Percentiles rank a stretch among this genome's conserved stretches.
These are phyloP conservation scores for Chalciporus pseudorubinellus DNA, from an alignment of 768 basidiomycete species.

Conservation along the genomic window DNA sequence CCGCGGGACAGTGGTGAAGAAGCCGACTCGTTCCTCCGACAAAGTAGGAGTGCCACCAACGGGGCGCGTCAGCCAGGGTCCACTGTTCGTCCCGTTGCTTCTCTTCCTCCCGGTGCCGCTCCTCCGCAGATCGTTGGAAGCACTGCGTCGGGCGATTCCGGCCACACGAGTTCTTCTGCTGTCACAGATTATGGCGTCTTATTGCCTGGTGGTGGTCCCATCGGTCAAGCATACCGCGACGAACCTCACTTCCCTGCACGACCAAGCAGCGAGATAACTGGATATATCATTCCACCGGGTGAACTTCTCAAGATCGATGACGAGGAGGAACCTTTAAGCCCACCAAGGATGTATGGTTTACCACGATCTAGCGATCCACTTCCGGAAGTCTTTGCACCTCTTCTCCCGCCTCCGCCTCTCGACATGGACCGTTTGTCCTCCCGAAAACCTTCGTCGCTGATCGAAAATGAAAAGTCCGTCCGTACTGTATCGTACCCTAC, in stretches of 20 bases:
- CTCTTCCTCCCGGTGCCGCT: slow-evolving; percentile 34
- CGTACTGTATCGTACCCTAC: slow-evolving; percentile 32
- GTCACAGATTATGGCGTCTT: slow-evolving; percentile 36
- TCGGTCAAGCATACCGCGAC: slow-evolving; percentile 32
- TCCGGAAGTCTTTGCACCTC: slow-evolving; percentile 32
- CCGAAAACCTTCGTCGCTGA: slow-evolving; percentile 23
- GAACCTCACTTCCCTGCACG: slow-evolving; percentile 22
- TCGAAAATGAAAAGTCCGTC: slow-evolving; percentile 35
- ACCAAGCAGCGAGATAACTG: slow-evolving; percentile 32
- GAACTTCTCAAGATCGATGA: slow-evolving; percentile 36
- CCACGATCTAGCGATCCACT: slow-evolving; percentile 22
- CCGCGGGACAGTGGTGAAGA: slow-evolving; percentile 72
- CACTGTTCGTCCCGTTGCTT: slow-evolving; percentile 19
- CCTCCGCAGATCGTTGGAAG: slow-evolving; percentile 39
- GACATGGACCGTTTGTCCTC: slow-evolving; percentile 30
- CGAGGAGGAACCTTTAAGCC: slow-evolving; percentile 27
- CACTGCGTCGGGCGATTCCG: slow-evolving; percentile 37
- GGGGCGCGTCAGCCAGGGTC: slow-evolving; percentile 15
- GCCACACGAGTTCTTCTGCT: slow-evolving; percentile 40
- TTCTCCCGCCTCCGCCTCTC: slow-evolving; percentile 40
- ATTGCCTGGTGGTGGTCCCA: slow-evolving; percentile 32
- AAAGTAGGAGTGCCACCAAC: slow-evolving; percentile 24
- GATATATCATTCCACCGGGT: slow-evolving; percentile 37
- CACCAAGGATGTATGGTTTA: slow-evolving; percentile 30
- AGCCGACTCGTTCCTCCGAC: slow-evolving; percentile 59